phyloP scores from a whole-genome alignment of 2,329 filamentous ascomycete genomes.

The Exserohilum turcica region DNA sequence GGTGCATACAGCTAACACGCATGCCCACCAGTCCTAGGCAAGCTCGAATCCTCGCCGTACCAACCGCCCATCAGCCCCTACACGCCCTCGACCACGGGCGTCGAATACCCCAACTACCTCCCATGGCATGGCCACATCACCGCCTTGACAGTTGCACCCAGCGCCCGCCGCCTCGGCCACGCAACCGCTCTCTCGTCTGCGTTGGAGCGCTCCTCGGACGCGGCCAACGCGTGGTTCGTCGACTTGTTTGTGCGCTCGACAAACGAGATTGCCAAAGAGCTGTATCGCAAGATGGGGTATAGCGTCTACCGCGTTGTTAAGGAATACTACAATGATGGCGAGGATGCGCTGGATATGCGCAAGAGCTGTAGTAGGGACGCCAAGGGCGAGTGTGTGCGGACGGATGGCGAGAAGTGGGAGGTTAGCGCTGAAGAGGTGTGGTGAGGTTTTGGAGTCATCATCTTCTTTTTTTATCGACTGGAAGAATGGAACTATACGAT shows the following conservation, averaged over 20 bases:
- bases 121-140: conserved; percentile 99
- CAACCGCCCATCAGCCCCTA: conserved; percentile 75
- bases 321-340: conserved; percentile 92
- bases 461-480: too few species aligned
- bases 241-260: conserved; percentile 91
- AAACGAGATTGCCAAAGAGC: conserved; percentile 82
- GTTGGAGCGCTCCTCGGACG: conserved; percentile 81
- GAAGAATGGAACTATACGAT: too few species aligned
- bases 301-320: conserved; percentile 86
- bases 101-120: conserved; percentile 71
- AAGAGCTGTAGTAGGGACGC: conserved; percentile 85
- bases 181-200: conserved; percentile 81
- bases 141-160: conserved; percentile 87
- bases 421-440: conserved; percentile 88
- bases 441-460: conserved; percentile 50
- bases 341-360: conserved; percentile 97
- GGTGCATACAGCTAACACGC: neutral
- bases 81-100: conserved; percentile 55
- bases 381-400: conserved; percentile 74
- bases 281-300: conserved; percentile 90
- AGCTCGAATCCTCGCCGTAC: conserved; percentile 81
- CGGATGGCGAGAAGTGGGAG: conserved; percentile 76
- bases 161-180: conserved; percentile 82
- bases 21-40: conserved; percentile 79
- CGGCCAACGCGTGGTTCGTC: conserved; percentile 88